Base-by-base conservation (phyloP, 2,329 filamentous ascomycete species). In the Colletotrichum paranaense region DNA sequence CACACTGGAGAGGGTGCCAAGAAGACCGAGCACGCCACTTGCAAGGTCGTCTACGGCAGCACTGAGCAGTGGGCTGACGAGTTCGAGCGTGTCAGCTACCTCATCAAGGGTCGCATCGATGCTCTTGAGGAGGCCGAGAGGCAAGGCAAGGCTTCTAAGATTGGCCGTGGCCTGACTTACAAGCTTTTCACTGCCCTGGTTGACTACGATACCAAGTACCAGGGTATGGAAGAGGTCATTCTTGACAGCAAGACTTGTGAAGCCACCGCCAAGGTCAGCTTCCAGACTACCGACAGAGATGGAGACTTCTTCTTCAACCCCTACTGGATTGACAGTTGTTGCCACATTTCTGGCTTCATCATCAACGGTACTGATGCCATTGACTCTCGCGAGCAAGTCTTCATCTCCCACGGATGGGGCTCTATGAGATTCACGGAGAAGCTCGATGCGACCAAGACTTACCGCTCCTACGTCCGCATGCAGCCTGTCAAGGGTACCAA, bases 161-260 rank as follows among this genome's bases (percentile, higher is more conserved):
- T 95, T 74, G 89, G 92, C 62, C 91, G 92, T 30, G 92, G 92
- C 42, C 90, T 95, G 84, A 92, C 92, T 16, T 97, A 97, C 88
- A 95, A 95, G 83, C 88, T 90, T 1, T 90, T 90, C 76, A 77
- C 81, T 12, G 86, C 88, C 55, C 81, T 91, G 0, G 90, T 91
- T 6, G 88, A 91, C 77, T 92, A 91, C 74, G 83, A 85, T 19
- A 80, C 78, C 9, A 84, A 84, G 49, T 92, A 89, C 78, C 85
- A 84, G 65, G 90, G 89, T 28, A 91, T 91, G 82, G 85, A 90
- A 52, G 88, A 90, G 67, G 88, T 92, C 7, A 85, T 91, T 46
- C 82, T 92, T 7, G 83, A 87, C 77, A 88, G 85, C 75, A 77
- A 79, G 55, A 80, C 81, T 14, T 82, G 82, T 72, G 85, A 87